Evolutionary conservation across 495 filamentous ascomycete genomes (phyloP).

Genomic region (Cercophora newfieldiana): DNA sequence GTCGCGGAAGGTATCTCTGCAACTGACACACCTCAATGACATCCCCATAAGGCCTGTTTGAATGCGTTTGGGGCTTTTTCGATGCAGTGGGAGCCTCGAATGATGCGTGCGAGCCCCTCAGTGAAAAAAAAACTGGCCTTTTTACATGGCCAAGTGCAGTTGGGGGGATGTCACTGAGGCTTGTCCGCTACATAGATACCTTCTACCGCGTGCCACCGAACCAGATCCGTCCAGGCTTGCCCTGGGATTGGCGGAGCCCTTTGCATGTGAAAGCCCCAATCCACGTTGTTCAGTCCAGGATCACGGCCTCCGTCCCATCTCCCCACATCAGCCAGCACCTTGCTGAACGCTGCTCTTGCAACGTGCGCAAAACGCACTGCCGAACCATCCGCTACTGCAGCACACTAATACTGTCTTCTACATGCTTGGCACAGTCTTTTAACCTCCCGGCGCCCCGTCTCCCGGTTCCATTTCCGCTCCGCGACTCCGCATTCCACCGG

Average conservation of each 20-base stretch:
- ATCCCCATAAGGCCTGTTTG: no score
- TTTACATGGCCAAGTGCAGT: no score
- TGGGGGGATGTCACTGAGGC: no score
- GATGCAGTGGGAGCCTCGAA: no score
- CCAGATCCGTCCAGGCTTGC: no score
- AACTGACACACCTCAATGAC: no score
- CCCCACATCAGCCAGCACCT: not conserved
- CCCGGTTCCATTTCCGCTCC: not conserved
- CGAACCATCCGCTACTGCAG: not conserved
- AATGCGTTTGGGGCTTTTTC: no score
- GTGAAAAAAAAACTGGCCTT: no score
- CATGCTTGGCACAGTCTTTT: not conserved
- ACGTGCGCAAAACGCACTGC: not conserved
- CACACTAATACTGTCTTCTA: not conserved
- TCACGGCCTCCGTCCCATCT: not conserved
- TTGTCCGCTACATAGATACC: no score
- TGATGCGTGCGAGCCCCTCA: no score
- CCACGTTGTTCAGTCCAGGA: not conserved
- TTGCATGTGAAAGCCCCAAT: conserved; percentile 4
- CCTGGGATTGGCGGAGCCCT: not conserved
- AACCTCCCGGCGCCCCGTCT: not conserved
- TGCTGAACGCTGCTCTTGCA: not conserved
- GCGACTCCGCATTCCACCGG: not conserved
- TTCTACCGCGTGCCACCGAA: no score
- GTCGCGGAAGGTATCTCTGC: no score